Evolutionary conservation across 169 alveolate genomes (phyloP).

Genomic region (Plasmodium gonderi): DNA sequence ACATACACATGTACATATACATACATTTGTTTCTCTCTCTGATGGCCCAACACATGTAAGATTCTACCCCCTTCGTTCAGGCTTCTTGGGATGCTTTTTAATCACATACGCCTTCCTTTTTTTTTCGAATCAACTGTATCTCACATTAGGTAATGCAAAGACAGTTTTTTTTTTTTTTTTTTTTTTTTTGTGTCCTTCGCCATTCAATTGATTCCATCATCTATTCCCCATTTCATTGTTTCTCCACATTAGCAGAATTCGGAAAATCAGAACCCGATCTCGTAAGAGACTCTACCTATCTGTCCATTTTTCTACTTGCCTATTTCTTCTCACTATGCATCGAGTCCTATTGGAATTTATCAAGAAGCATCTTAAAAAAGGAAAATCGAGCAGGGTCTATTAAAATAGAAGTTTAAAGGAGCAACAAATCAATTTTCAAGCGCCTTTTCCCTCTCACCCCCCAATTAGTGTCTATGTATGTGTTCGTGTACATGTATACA

Average conservation of each 20-base stretch:
- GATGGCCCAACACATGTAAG: not conserved
- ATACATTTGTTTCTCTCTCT: not conserved
- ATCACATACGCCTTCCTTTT: constrained; percentile 11
- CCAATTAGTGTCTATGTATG: not conserved
- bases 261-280: not conserved
- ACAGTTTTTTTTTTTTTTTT: not conserved
- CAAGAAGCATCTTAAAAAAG: not conserved
- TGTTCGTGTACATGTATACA: not conserved
- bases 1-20: not conserved
- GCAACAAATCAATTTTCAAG: not conserved
- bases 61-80: not conserved
- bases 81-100: constrained; percentile 45
- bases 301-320: constrained; percentile 20
- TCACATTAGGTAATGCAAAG: constrained; percentile 15
- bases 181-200: not conserved
- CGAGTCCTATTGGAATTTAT: constrained; percentile 15
- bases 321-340: constrained; percentile 33
- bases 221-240: not conserved
- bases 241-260: not conserved
- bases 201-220: not conserved
- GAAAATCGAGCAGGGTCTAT: not conserved
- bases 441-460: not conserved
- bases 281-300: not conserved
- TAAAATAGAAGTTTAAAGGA: constrained; percentile 30
- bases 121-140: not conserved